Percentiles rank a stretch among this genome's conserved stretches.
Evolutionary conservation across 805 yeast species (phyloP).

Genomic region (Kodamaea lidongshanica): DNA sequence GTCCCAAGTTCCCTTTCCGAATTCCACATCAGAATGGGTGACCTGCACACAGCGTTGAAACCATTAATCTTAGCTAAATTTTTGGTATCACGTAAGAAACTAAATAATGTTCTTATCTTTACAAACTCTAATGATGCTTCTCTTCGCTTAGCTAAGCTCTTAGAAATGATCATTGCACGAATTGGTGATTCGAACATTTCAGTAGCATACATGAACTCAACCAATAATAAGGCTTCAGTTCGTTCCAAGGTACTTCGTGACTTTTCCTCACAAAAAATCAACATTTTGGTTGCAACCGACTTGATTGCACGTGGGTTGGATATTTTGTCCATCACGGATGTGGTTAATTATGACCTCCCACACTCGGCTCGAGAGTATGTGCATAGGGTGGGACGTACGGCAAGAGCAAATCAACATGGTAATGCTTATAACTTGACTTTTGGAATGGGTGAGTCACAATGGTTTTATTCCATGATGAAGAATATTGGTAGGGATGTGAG

Average conservation of each 20-base stretch:
- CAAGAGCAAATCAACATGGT: conserved; percentile 83
- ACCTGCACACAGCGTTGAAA: conserved; percentile 44
- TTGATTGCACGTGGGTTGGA: conserved; percentile 95
- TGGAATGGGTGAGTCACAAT: conserved; percentile 72
- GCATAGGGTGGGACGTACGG: conserved; percentile 95
- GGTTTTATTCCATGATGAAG: conserved; percentile 46
- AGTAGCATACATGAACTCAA: conserved; percentile 51
- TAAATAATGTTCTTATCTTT: conserved; percentile 49
- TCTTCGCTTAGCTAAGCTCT: conserved; percentile 64
- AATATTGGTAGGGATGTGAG: conserved; percentile 40
- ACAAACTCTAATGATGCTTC: conserved; percentile 81
- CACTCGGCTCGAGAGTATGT: conserved; percentile 84
- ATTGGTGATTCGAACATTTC: conserved; percentile 14
- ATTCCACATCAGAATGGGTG: conserved; percentile 34
- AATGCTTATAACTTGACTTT: conserved; percentile 65
- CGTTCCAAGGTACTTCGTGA: conserved; percentile 53
- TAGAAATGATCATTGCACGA: conserved; percentile 36
- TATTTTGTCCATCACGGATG: conserved; percentile 60
- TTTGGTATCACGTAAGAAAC: conserved; percentile 30
- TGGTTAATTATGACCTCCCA: conserved; percentile 88
- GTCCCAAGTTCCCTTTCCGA: conserved; percentile 52
- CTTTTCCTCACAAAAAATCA: conserved; percentile 50
- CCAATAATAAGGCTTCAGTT: conserved; percentile 42
- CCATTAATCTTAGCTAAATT: conserved; percentile 68
- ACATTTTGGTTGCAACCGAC: conserved; percentile 73